Evolutionary conservation across 2,329 filamentous ascomycete species (phyloP), one percentile per base, ranked within the genome.

Genomic region (Gnomoniopsis sp.): DNA sequence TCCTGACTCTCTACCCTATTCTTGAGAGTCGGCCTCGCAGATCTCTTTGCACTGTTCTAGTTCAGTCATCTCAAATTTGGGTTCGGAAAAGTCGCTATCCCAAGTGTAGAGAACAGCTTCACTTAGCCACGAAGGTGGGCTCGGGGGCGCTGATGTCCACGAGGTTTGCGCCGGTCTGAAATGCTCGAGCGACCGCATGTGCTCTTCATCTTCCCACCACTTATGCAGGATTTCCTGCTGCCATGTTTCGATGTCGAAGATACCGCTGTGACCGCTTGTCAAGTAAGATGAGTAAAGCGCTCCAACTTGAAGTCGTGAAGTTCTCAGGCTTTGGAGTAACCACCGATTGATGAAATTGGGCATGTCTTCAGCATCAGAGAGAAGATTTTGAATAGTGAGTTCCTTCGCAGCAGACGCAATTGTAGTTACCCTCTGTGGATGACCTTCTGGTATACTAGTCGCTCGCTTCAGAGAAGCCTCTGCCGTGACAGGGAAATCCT

Each of bases 261-360:
- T 70, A 19, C 65, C 66, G 17, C 75, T 63, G 6, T 41, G 51
- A 26, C 49, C 52, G 6, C 44, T 60, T 6, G 62, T 57, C 14
- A 69, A 65, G 53, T 75, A 77, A 6, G 71, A 69, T 11, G 70
- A 65, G 60, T 77, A 75, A 8, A 83, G 70, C 2, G 78, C 65
- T 57, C 76, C 69, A 1, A 71, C 78, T 60, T 80, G 75, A 57
- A 82, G 65, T 0, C 78, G 71, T 2, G 77, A 80, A 15, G 72
- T 69, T 38, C 79, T 75, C 44, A 84, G 71, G 46, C 77, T 75
- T 50, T 83, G 78, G 14, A 84, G 71, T 2, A 84, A 68, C 81
- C 82, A 84, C 44, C 78, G 72, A 62, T 78, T 78, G 64, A 84
- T 75, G 57, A 74, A 80, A 52, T 81, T 76, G 1, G 67, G 69